Evolutionary conservation across 768 basidiomycete genomes (phyloP), one percentile per base, ranked within the genome.

Genomic region (Suillus decipiens): DNA sequence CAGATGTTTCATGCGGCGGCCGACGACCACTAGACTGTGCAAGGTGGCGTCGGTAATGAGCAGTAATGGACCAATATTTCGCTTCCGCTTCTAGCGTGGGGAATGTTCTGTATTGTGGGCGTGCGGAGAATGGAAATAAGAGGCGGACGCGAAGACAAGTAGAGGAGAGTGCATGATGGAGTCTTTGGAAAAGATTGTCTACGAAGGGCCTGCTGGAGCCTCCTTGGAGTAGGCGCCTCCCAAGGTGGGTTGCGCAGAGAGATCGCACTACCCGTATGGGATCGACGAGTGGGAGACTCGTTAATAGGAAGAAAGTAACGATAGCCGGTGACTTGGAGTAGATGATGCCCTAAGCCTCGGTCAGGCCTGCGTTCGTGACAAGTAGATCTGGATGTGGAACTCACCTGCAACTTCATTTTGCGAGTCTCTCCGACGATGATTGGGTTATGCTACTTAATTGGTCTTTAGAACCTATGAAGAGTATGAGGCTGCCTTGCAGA

Each of bases 1-100:
- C 24, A 14, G 50, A 37, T 5, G 22, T 22, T 0, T 55, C 62
- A 60, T 54, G 48, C 22, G 69, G 66, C 45, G 66, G 53, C 31
- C n/a, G 47, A 12, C 19, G 42, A n/a, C 36, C 37, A 24, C 28
- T 43, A 14, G 11, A 42, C n/a, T 65, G 47, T 17, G 45, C 41
- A 12, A 78, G 59, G 22, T 72, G 73, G 43, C 63, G 66, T 3
- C 62, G 73, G 59, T 67, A 69, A 5, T 74, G 73, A 28, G 43
- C 69, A 22, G 77, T 68, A 43, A 68, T 65, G 0, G 66, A 65
- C 76, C 76, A 78, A 54, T 77, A 79, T 41, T 55, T 66, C 50
- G 70, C 68, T 65, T 79, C 69, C 5, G 67, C 71, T 41, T 58
- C 61, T 42, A 66, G 61, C 0, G 66, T 75, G n/a, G 64, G 58